Evolutionary conservation across 495 filamentous ascomycete species (phyloP), one percentile per base, ranked within the genome.

Genomic region (Venustampulla echinocandica): DNA sequence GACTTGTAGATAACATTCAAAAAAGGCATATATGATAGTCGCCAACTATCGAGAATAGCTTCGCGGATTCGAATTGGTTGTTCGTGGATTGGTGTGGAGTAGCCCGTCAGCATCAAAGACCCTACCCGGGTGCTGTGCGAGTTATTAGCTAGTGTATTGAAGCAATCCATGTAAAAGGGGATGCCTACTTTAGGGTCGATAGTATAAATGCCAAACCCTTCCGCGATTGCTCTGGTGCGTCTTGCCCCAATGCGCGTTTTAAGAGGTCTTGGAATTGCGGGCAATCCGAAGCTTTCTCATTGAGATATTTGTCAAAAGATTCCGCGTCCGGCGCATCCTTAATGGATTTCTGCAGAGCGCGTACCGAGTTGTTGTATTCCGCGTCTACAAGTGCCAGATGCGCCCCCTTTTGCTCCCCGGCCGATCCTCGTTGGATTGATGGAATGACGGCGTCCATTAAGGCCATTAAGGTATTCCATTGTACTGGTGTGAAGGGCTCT

Each of bases 91-190:
- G 76, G 75, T 1, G 70, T 80, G 23, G 67, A 66, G 18, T 77
- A 77, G 18, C 83, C 82, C 0, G 84, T 88, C 15, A 81, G 61
- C 13, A 85, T 60, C 13, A 86, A 59, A 25, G 79, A 86, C 7
- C 84, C 85, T 0, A 78, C 64, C n/a, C 71, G 71, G 22, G 83
- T 84, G 49, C 83, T 90, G 57, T 4, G 40, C 20, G 25, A 1
- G 17, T 24, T 19, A 30, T 55, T 23, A 59, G 49, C 18, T 46
- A 7, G 23, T 1, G 18, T 35, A 7, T 22, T 20, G 25, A 10
- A 44, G 34, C n/a, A n/a, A n/a, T n/a, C n/a, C n/a, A n/a, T n/a
- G n/a, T n/a, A n/a, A n/a, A n/a, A n/a, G n/a, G n/a, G n/a, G 6
- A 37, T 37, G 53, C 71, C 46, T 70, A 80, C 76, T 78, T 73